These are phyloP conservation scores for Mycena galopus DNA, from an alignment of 768 basidiomycete genomes.

Conservation along the genomic window DNA sequence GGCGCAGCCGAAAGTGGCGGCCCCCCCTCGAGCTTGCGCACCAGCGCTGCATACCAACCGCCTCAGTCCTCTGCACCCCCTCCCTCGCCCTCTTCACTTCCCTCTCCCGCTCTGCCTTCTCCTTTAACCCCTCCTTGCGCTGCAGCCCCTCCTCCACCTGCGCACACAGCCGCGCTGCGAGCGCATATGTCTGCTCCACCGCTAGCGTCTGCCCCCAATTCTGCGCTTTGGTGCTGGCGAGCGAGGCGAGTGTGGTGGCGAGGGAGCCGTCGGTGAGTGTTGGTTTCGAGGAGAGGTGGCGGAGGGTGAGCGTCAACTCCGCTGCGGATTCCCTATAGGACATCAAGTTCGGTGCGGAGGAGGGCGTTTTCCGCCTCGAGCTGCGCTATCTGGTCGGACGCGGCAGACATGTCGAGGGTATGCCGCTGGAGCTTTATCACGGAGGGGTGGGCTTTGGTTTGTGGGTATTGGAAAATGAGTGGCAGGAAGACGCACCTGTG, in stretches of 20 bases:
- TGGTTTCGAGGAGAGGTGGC: slow-evolving; percentile 78
- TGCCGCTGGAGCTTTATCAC: slow-evolving; percentile 64
- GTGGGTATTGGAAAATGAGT: neutral
- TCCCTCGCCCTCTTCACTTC: slow-evolving; percentile 67
- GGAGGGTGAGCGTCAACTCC: slow-evolving; percentile 75
- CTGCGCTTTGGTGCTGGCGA: slow-evolving; percentile 63
- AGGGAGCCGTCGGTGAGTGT: slow-evolving; percentile 62
- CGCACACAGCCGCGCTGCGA: slow-evolving; percentile 65
- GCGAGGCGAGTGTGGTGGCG: slow-evolving; percentile 55
- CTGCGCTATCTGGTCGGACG: slow-evolving; percentile 47
- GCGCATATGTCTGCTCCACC: slow-evolving; percentile 66
- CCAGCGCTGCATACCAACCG: slow-evolving; percentile 80
- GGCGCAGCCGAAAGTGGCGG: slow-evolving; percentile 36
- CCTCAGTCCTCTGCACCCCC: slow-evolving; percentile 68
- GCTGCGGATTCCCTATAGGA: slow-evolving; percentile 39
- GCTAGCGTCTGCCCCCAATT: slow-evolving; percentile 55
- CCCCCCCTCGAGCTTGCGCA: slow-evolving; percentile 70
- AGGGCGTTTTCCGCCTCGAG: slow-evolving; percentile 61
- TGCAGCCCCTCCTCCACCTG: slow-evolving; percentile 66
- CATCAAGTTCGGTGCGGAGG: slow-evolving; percentile 54
- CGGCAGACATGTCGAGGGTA: slow-evolving; percentile 54
- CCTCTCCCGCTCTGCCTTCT: slow-evolving; percentile 62
- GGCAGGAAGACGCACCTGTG: too few species aligned
- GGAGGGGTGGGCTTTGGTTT: slow-evolving; percentile 64
- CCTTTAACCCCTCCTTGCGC: slow-evolving; percentile 63